Percentiles rank a stretch among this genome's conserved stretches.
phyloP scores from a whole-genome alignment of 352 stramenopile genomes.

The Pythium plurisporium region DNA sequence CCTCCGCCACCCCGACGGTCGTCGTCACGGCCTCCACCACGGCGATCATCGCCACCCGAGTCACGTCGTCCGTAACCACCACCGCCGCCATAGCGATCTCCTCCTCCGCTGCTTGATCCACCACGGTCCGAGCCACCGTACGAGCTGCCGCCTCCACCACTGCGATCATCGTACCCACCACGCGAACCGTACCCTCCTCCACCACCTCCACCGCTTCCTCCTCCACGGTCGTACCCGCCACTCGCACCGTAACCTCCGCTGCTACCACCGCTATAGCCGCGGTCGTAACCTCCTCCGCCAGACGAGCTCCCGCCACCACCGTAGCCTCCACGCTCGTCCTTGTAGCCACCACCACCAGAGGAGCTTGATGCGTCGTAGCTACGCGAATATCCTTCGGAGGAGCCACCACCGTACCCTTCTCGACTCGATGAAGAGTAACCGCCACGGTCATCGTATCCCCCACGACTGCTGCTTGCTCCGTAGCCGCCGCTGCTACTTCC shows the following conservation, averaged over 20 bases:
- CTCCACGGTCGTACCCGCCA: constrained; percentile 17
- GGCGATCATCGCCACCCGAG: constrained; percentile 9
- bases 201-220: not conserved
- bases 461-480: constrained; percentile 21
- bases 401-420: constrained; percentile 15
- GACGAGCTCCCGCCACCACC: constrained; percentile 3
- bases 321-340: constrained; percentile 20
- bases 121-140: constrained; percentile 15
- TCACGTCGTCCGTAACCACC: constrained; percentile 10
- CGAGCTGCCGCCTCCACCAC: constrained; percentile 17
- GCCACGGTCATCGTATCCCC: constrained; percentile 27
- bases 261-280: constrained; percentile 29
- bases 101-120: constrained; percentile 17
- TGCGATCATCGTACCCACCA: constrained; percentile 21
- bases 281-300: not conserved
- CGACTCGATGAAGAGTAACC: constrained; percentile 3
- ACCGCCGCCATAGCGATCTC: constrained; percentile 12
- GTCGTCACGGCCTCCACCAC: constrained; percentile 3
- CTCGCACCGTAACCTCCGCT: too few relatives aligned
- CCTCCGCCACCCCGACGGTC: constrained; percentile 19
- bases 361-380: not conserved
- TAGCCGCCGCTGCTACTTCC: constrained; percentile 11
- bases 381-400: constrained; percentile 13
- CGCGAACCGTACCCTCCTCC: constrained; percentile 19
- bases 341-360: constrained; percentile 4